Evolutionary conservation across 257 asterid species (phyloP).

Genomic region (Solanum corneliomulleri): DNA sequence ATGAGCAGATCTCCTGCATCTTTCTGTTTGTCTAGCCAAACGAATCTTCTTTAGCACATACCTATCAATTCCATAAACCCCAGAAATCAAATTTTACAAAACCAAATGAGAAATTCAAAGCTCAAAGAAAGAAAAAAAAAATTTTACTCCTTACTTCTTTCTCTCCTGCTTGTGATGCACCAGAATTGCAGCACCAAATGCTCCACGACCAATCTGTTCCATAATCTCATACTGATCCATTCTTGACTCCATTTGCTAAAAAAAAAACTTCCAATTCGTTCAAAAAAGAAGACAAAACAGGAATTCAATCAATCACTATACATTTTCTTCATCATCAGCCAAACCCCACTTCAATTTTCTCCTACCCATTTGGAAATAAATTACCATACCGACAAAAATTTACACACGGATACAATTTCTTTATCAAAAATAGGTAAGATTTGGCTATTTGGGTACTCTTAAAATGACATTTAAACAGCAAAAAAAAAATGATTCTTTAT

Average conservation of each 20-base stretch:
- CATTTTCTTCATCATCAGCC: background rate
- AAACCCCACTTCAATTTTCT: background rate
- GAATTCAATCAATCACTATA: background rate
- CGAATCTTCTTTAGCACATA: conserved; percentile 95
- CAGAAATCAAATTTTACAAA: background rate
- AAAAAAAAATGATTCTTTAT: background rate
- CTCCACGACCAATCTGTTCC: conserved; percentile 99
- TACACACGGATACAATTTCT: background rate
- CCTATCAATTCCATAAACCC: conserved; percentile 30
- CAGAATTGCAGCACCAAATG: conserved; percentile 98
- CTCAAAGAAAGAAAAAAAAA: background rate
- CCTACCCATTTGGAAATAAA: background rate
- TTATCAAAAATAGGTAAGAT: background rate
- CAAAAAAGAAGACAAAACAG: background rate
- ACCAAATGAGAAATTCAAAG: conserved; percentile 1
- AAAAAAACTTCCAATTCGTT: background rate
- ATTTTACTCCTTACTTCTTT: conserved; percentile 41
- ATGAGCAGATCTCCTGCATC: conserved; percentile 99
- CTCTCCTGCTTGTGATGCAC: conserved; percentile 87
- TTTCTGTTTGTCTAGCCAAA: conserved; percentile 92
- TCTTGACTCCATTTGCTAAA: conserved; percentile 55
- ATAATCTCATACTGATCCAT: conserved; percentile 99
- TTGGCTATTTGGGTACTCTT: background rate
- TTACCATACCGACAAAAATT: background rate
- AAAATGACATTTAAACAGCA: background rate